Conservation (phyloP, 176 grass and related monocot genomes). For the Tuctoria greenei region DNA sequence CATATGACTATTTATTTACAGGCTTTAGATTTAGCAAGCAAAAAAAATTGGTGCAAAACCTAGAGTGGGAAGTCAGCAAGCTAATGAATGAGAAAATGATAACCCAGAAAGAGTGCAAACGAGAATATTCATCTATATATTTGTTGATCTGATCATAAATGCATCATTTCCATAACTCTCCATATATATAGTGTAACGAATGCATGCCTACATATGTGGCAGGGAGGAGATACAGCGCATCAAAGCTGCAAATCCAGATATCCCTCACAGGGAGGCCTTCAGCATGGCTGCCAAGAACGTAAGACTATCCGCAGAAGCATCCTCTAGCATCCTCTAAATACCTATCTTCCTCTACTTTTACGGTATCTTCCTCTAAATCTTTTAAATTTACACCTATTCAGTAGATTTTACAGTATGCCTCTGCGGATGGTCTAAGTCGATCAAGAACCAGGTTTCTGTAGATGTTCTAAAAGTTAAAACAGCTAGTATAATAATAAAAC, state of each 20-base stretch:
- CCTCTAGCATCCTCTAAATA: no score
- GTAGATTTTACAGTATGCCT: no score
- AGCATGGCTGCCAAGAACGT: conserved; percentile 99
- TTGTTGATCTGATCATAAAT: not conserved
- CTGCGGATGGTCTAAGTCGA: no score
- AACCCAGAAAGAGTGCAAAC: not conserved
- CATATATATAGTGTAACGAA: not conserved
- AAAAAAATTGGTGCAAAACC: not conserved
- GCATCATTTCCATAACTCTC: not conserved
- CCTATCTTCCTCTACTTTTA: no score
- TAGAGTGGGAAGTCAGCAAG: not conserved
- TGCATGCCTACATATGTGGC: not conserved
- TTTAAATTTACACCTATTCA: no score
- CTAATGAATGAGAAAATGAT: not conserved
- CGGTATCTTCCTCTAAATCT: no score
- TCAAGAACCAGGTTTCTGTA: not conserved
- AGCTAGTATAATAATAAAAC: not conserved
- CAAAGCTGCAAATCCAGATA: conserved; percentile 90
- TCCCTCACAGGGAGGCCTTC: conserved; percentile 96
- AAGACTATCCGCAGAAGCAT: no score
- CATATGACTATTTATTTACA: no score
- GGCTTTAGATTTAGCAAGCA: not conserved
- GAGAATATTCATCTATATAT: not conserved
- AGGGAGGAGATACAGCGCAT: conserved; percentile 99
- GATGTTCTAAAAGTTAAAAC: not conserved